These are phyloP conservation scores for Ambrosia hybrid DNA, from an alignment of 140 eudicot species.

Conservation along the genomic window DNA sequence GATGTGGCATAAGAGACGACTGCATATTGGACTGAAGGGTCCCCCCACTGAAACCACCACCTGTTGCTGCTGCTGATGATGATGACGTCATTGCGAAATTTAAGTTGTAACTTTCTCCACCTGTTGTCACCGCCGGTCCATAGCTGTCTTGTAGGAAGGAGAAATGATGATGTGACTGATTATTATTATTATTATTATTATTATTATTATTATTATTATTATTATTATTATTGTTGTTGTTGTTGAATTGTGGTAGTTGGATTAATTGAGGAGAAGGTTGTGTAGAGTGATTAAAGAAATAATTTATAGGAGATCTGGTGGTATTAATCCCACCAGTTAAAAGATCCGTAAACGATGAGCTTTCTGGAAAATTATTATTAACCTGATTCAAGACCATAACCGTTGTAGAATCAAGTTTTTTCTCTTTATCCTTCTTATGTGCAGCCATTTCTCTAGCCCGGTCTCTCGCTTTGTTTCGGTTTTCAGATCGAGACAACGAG, in stretches of 20 bases:
- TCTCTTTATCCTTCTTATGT: conserved; percentile 59
- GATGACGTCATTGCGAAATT: conserved; percentile 61
- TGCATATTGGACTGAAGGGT: conserved; percentile 99
- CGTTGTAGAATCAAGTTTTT: conserved; percentile 38
- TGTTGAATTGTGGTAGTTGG: conserved; percentile 36
- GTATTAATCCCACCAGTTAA: conserved; percentile 49
- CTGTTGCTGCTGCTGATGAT: not conserved
- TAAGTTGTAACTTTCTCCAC: conserved; percentile 48
- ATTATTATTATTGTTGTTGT: not conserved
- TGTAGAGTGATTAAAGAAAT: conserved; percentile 44
- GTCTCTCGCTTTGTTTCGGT: conserved; percentile 67
- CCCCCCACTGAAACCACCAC: conserved; percentile 84
- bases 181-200: conserved; percentile 22
- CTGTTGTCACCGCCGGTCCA: conserved; percentile 36
- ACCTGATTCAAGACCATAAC: conserved; percentile 28
- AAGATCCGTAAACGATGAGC: conserved; percentile 84
- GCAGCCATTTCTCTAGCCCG: conserved; percentile 79
- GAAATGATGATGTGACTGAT: conserved; percentile 52
- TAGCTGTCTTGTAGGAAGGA: conserved; percentile 62
- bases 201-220: too few relatives aligned
- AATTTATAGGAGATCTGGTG: conserved; percentile 34
- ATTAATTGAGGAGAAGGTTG: conserved; percentile 26
- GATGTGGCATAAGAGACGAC: conserved; percentile 53
- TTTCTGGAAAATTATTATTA: conserved; percentile 44
- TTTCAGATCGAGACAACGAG: conserved; percentile 73